phyloP scores from a whole-genome alignment of 169 alveolate species.

The Plasmodium knowlesi region DNA sequence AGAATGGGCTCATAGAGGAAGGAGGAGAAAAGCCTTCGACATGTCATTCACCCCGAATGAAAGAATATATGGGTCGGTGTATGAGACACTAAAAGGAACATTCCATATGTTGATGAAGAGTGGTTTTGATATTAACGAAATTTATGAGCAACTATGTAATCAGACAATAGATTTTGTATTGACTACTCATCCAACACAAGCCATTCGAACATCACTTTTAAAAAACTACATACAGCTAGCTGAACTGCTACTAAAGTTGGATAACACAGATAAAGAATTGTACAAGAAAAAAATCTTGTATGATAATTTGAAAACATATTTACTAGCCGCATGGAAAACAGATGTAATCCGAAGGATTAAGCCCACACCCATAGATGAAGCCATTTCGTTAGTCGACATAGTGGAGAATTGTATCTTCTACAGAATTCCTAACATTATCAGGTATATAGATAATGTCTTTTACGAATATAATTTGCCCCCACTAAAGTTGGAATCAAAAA shows the following conservation, averaged over 20 bases:
- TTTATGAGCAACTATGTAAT: slow-evolving; percentile 76
- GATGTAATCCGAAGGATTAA: slow-evolving; percentile 84
- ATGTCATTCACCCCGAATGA: slow-evolving; percentile 63
- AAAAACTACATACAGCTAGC: slow-evolving; percentile 80
- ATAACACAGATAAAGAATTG: slow-evolving; percentile 79
- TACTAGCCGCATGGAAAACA: slow-evolving; percentile 83
- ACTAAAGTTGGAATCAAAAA: slow-evolving; percentile 79
- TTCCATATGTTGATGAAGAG: slow-evolving; percentile 65
- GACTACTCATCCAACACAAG: slow-evolving; percentile 89
- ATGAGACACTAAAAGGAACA: slow-evolving; percentile 74
- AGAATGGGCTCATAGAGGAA: slow-evolving; percentile 84
- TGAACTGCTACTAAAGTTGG: slow-evolving; percentile 81
- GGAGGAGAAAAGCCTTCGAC: slow-evolving; percentile 80
- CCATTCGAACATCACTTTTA: slow-evolving; percentile 82
- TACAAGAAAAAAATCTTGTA: slow-evolving; percentile 77
- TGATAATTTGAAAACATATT: slow-evolving; percentile 78
- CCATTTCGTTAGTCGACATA: slow-evolving; percentile 74
- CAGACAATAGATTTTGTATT: slow-evolving; percentile 84
- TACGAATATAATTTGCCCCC: slow-evolving; percentile 81
- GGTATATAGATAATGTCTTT: slow-evolving; percentile 81
- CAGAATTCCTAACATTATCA: slow-evolving; percentile 78
- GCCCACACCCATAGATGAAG: slow-evolving; percentile 88
- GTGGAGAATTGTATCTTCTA: slow-evolving; percentile 82
- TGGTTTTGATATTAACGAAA: slow-evolving; percentile 76
- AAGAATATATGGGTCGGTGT: slow-evolving; percentile 63